Base-by-base conservation (phyloP, 140 eudicot genomes). In the Cichorium intybus region DNA sequence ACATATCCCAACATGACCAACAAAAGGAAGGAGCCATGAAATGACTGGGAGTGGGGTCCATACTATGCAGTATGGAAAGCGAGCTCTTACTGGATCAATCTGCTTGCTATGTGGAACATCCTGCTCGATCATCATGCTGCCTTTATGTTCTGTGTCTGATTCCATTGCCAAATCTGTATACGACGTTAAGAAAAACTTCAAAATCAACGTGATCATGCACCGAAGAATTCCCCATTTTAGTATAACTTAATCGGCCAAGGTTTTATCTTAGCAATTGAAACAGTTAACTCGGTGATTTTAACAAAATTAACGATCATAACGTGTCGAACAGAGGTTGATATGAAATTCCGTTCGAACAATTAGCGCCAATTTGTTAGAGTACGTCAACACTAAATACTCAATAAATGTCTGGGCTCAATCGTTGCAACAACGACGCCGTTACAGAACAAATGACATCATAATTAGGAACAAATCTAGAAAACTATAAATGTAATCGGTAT, bases 21-120 rank as follows among this genome's bases (percentile, higher is more conserved):
- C 75, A 29, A 82, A 89, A 60, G 97, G 97, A 54, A 80, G 64
- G 68, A 89, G 75, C 95, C 97, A 89, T 33, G 97, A 89, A 28
- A 89, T 28, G 6, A 85, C 84, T 0, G 70, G 77, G 22, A 71
- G 63, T 15, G 77, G 77, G 2, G 70, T 71, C 95, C 95, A 85
- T 10, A 89, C 97, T 33, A 89, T 75, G 78, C 95, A 86, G 53
- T 67, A 82, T 43, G 96, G 96, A 60, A 88, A 88, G 31, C 94
- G 79, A 28, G 76, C 81, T 69, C 79, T 75, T 48, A 15, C 45
- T 26, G 94, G 87, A 85, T 88, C 87, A 67, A 88, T 80, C 75
- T 72, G 83, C 63, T 60, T 62, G 33, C 69, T 14, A 8, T 57
- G 73, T n/a, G 51, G 68, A 23, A 31, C 55, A 21, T 52, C 60